Conservation (phyloP, 352 stramenopile species). For the Phytophthora tentaculata region DNA sequence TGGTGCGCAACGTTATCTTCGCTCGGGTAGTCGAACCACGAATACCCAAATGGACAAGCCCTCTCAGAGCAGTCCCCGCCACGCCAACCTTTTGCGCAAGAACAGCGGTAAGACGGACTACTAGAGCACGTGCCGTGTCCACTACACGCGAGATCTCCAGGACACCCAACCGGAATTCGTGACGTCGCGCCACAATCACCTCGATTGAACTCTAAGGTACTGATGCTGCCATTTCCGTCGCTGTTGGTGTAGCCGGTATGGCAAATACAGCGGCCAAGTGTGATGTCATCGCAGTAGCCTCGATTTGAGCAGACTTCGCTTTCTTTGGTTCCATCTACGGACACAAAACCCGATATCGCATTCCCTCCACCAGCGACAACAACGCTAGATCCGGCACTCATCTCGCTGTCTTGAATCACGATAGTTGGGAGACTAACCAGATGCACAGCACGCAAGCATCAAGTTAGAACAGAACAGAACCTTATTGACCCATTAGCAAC, state of each 20-base stretch:
- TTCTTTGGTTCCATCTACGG: slow-evolving; percentile 71
- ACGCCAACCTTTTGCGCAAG: slow-evolving; percentile 78
- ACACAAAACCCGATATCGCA: slow-evolving; percentile 25
- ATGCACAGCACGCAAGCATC: slow-evolving; percentile 3
- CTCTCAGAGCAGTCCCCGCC: slow-evolving; percentile 80
- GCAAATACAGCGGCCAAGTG: slow-evolving; percentile 68
- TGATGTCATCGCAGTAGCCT: slow-evolving; percentile 62
- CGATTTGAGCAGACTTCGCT: slow-evolving; percentile 71
- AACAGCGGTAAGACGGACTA: slow-evolving; percentile 58
- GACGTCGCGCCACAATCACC: slow-evolving; percentile 70
- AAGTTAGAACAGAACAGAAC: neutral
- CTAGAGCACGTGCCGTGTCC: slow-evolving; percentile 81
- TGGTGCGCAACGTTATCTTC: slow-evolving; percentile 63
- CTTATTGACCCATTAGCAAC: slow-evolving; percentile 18
- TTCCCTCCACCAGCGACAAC: slow-evolving; percentile 28
- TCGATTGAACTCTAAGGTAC: slow-evolving; percentile 54
- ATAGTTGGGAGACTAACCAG: slow-evolving; percentile 64
- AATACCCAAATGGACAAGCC: slow-evolving; percentile 50
- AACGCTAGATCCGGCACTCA: slow-evolving; percentile 47
- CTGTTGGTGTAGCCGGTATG: slow-evolving; percentile 74
- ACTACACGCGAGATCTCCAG: slow-evolving; percentile 73
- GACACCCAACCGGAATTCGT: slow-evolving; percentile 65
- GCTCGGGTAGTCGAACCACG: slow-evolving; percentile 77
- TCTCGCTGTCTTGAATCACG: slow-evolving; percentile 39
- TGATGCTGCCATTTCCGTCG: slow-evolving; percentile 57